phyloP scores from a whole-genome alignment of 495 filamentous ascomycete species.

The Tuber umbilicatum region DNA sequence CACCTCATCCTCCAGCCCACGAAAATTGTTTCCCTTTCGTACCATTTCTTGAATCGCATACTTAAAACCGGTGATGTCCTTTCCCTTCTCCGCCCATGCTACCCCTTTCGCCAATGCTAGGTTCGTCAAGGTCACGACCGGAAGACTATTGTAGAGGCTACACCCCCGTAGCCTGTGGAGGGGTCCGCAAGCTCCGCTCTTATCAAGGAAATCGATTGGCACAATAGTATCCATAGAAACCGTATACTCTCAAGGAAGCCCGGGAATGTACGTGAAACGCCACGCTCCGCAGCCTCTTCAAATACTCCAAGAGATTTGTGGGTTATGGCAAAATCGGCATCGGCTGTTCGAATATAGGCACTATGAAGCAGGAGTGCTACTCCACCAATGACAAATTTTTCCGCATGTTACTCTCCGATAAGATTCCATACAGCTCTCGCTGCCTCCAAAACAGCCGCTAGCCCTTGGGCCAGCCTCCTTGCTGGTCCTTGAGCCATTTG shows the following conservation, averaged over 20 bases:
- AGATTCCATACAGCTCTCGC: neutral
- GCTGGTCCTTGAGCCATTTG: neutral
- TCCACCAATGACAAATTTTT: neutral
- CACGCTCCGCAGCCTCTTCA: neutral
- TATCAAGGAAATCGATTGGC: neutral
- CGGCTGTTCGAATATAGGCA: neutral
- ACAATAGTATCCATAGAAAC: neutral
- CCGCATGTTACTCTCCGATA: neutral
- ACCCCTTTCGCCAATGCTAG: neutral
- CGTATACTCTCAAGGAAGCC: neutral
- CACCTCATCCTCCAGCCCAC: neutral
- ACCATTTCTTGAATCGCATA: neutral
- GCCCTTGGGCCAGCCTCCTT: neutral
- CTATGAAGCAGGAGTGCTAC: neutral
- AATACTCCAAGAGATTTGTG: neutral
- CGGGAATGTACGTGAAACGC: no score
- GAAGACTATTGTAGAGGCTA: neutral
- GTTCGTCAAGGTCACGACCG: neutral
- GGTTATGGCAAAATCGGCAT: neutral
- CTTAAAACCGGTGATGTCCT: neutral
- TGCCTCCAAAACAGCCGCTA: neutral
- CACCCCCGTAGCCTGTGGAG: neutral
- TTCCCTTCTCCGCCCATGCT: neutral
- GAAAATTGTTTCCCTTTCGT: neutral
- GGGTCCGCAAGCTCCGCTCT: neutral